Conservation (phyloP, 1,139 yeast genomes). For the Geotrichum reessii region DNA sequence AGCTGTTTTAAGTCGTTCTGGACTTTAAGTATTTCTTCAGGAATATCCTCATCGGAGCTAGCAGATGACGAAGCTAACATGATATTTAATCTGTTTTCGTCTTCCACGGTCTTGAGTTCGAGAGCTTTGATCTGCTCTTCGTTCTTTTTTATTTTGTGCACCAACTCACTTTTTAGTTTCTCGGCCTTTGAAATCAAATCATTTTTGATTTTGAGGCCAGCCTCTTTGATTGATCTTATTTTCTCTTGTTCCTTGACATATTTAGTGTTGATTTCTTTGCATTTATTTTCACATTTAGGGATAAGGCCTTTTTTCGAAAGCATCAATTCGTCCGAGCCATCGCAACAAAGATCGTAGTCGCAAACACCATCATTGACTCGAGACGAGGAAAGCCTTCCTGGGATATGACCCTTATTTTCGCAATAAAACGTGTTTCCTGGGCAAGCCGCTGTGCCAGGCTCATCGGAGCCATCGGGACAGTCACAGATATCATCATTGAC, state of each 20-base stretch:
- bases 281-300: constrained; percentile 26
- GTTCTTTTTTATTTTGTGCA: constrained; percentile 8
- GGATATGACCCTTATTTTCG: constrained; percentile 60
- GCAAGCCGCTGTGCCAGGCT: constrained; percentile 93
- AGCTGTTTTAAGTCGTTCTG: constrained; percentile 29
- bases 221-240: constrained; percentile 20
- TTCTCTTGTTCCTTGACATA: constrained; percentile 22
- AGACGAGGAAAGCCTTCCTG: constrained; percentile 48
- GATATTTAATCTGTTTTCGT: neutral
- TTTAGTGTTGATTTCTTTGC: constrained; percentile 16
- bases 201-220: constrained; percentile 20
- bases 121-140: constrained; percentile 5
- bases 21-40: constrained; percentile 21
- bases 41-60: neutral
- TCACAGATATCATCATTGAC: constrained; percentile 90
- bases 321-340: constrained; percentile 80
- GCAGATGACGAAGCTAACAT: neutral
- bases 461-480: constrained; percentile 97
- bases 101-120: neutral
- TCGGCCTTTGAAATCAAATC: constrained; percentile 20
- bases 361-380: constrained; percentile 87
- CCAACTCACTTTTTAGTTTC: constrained; percentile 3
- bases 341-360: constrained; percentile 86
- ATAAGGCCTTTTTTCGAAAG: constrained; percentile 18
- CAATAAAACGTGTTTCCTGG: constrained; percentile 57